Percentiles rank a stretch among this genome's conserved stretches.
Conservation (phyloP, 1,139 yeast genomes). For the Protomyces macrosporus region DNA sequence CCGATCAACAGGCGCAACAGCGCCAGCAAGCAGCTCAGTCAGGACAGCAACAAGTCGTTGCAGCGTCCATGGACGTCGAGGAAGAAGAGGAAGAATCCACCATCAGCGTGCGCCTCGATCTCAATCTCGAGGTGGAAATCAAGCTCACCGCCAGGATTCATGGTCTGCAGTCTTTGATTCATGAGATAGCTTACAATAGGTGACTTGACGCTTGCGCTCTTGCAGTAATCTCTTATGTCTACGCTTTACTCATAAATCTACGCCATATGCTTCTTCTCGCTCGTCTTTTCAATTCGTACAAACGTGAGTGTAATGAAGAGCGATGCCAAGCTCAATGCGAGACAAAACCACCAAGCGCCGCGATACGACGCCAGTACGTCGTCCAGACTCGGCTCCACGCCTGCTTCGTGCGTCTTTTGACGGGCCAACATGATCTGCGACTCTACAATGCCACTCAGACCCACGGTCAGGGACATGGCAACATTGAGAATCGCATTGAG, state of each 20-base stretch:
- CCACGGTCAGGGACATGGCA: slow-evolving; percentile 58
- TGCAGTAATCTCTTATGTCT: background rate
- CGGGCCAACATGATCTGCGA: slow-evolving; percentile 42
- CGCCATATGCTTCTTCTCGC: slow-evolving; percentile 2
- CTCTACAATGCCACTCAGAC: slow-evolving; percentile 61
- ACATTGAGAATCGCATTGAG: slow-evolving; percentile 59
- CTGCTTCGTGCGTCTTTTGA: background rate
- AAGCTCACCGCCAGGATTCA: background rate
- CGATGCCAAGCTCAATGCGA: background rate
- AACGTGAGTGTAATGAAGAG: background rate
- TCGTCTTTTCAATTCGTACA: slow-evolving; percentile 3
- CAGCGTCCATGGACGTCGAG: background rate
- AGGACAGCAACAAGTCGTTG: background rate
- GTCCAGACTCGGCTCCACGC: slow-evolving; percentile 27
- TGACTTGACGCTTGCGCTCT: background rate
- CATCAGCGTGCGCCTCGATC: background rate
- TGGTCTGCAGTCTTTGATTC: background rate
- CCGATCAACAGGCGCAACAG: background rate
- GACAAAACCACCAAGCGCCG: slow-evolving; percentile 47
- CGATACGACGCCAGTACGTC: slow-evolving; percentile 43
- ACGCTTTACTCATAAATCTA: background rate
- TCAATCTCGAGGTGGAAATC: background rate
- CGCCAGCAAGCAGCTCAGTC: background rate
- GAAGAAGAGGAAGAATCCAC: background rate
- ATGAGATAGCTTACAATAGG: background rate